Evolutionary conservation across 331 rosid species (phyloP), one percentile per base, ranked within the genome.

Genomic region (Quercus phellos): DNA sequence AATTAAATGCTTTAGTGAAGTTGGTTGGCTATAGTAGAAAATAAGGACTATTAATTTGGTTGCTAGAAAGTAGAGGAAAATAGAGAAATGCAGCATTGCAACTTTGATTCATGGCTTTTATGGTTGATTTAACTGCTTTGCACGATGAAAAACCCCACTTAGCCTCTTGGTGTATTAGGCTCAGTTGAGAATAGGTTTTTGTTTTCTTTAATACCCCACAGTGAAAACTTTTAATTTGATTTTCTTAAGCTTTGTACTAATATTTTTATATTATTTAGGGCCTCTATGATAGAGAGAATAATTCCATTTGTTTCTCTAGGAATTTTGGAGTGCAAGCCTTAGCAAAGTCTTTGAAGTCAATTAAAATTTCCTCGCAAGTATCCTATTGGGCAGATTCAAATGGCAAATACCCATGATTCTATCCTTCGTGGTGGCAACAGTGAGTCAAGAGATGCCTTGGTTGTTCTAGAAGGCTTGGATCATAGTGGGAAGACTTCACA

Each of bases 391-490:
- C 74, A 53, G 75, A 76, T 86, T 69, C 87, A 74, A 81, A 91
- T 92, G 97, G 89, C 72, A 16, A n/a, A 54, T 74, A 77, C 68
- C 74, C 79, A 71, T 14, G 80, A 32, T 58, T 38, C 51, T 70
- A 77, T 74, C 58, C 26, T 22, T 72, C 82, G 63, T 51, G 67
- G 79, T 34, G 68, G 54, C 22, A 80, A 35, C 56, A 83, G 69
- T 66, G 91, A 82, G 77, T 83, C 91, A 35, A 89, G 98, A 84
- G 99, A 98, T 53, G 92, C 97, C 24, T 83, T 91, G 82, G 79
- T 94, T 79, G 99, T 94, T 74, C 80, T 94, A 24, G 98, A 90
- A 92, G 99, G 99, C 73, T 85, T 94, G 85, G 97, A 92, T 78
- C 90, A 92, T 58, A 89, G 96, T 26, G 94, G 98, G 61, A 94